Conservation (phyloP, 768 basidiomycete genomes). For the Rossbeevera mucosa region DNA sequence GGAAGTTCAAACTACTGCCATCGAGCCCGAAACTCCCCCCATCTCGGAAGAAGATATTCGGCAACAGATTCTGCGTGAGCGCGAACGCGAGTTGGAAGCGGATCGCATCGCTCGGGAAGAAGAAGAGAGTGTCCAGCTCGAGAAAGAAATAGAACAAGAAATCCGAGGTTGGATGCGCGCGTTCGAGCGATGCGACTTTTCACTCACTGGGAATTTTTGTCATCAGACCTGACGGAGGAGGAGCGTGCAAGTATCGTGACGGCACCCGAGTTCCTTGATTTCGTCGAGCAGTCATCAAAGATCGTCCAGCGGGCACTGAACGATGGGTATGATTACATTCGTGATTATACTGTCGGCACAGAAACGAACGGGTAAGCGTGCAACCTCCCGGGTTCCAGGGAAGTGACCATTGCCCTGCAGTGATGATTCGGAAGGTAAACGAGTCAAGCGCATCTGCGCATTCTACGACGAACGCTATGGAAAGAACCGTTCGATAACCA, state of each 20-base stretch:
- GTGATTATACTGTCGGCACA: constrained; percentile 90
- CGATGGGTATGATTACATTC: constrained; percentile 94
- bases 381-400: neutral
- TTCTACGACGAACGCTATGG: constrained; percentile 91
- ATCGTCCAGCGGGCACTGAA: constrained; percentile 93
- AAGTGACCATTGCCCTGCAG: constrained; percentile 36
- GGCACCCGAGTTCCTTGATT: constrained; percentile 90
- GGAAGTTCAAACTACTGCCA: constrained; percentile 71
- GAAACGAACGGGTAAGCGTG: constrained; percentile 73
- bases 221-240: constrained; percentile 77
- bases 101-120: constrained; percentile 71
- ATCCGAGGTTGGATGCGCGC: constrained; percentile 56
- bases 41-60: constrained; percentile 71
- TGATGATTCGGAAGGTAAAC: constrained; percentile 86
- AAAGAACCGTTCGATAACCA: constrained; percentile 92
- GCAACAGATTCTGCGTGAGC: constrained; percentile 55
- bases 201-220: neutral
- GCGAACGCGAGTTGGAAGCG: constrained; percentile 65
- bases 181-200: neutral
- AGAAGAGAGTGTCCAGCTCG: constrained; percentile 77
- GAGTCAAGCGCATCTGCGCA: constrained; percentile 89
- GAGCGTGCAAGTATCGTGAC: constrained; percentile 65
- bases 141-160: constrained; percentile 82
- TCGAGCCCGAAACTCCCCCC: constrained; percentile 50
- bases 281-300: constrained; percentile 92